Conservation (phyloP, 345 rosid genomes). For the Trapa bicornis region DNA sequence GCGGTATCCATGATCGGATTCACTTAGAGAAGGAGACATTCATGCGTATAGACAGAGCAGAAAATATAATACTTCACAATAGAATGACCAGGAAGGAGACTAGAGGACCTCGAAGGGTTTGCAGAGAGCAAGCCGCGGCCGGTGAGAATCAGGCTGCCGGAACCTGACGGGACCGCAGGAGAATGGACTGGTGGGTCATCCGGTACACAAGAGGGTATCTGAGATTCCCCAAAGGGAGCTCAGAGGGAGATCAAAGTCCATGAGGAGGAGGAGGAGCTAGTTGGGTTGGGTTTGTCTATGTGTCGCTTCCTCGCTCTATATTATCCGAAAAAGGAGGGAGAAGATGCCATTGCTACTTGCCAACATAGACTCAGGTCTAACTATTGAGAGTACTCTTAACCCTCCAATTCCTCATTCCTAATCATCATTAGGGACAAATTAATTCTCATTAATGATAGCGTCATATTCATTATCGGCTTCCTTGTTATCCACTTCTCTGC, state of each 20-base stretch:
- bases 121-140: not conserved
- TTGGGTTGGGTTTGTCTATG: too few relatives aligned
- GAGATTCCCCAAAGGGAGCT: not conserved
- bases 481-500: too few relatives aligned
- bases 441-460: too few relatives aligned
- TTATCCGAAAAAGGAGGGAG: too few relatives aligned
- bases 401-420: too few relatives aligned
- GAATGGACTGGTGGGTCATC: conserved; percentile 16
- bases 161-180: conserved; percentile 11
- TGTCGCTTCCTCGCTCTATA: too few relatives aligned
- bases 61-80: not conserved
- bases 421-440: too few relatives aligned
- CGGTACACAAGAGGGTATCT: not conserved
- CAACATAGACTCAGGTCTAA: too few relatives aligned
- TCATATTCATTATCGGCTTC: too few relatives aligned
- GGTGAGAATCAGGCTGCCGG: conserved; percentile 13
- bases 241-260: not conserved
- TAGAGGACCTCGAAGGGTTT: not conserved
- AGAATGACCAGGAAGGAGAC: not conserved
- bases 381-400: too few relatives aligned
- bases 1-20: conserved; percentile 33
- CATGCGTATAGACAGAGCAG: not conserved
- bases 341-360: too few relatives aligned
- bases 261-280: not conserved
- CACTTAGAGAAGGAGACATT: too few relatives aligned